Evolutionary conservation across 2,329 filamentous ascomycete species (phyloP).

Genomic region (Aspergillus ochraceus): DNA sequence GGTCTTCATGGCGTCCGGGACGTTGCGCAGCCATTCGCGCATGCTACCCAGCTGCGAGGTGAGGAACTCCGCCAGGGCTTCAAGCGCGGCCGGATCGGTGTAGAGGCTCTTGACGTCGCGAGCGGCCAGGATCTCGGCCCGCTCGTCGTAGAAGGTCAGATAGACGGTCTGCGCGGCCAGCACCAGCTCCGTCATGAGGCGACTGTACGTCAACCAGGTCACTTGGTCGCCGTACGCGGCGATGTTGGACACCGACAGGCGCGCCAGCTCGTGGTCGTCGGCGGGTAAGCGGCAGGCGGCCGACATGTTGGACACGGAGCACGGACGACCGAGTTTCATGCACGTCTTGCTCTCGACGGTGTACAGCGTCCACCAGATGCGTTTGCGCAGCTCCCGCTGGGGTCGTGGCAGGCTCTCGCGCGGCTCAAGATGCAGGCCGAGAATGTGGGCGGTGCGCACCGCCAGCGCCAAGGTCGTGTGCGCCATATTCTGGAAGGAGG

Average conservation of each 20-base stretch:
- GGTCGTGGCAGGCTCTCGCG: slow-evolving; percentile 29
- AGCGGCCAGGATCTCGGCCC: slow-evolving; percentile 22
- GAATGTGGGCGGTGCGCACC: slow-evolving; percentile 47
- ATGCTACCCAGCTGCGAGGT: neutral
- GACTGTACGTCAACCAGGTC: slow-evolving; percentile 42
- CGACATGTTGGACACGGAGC: slow-evolving; percentile 33
- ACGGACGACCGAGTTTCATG: slow-evolving; percentile 51
- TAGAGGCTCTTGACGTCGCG: slow-evolving; percentile 33
- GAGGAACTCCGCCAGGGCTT: neutral
- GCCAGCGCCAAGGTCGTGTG: slow-evolving; percentile 43
- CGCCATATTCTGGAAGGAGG: slow-evolving; percentile 52
- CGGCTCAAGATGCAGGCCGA: slow-evolving; percentile 53
- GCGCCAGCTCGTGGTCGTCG: slow-evolving; percentile 34
- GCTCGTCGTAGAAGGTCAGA: slow-evolving; percentile 35
- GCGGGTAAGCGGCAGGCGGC: slow-evolving; percentile 40
- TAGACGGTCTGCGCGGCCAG: slow-evolving; percentile 34
- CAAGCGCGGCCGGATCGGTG: slow-evolving; percentile 27
- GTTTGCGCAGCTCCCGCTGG: slow-evolving; percentile 48
- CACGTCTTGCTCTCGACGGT: slow-evolving; percentile 49
- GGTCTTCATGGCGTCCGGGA: slow-evolving; percentile 43
- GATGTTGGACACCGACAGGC: slow-evolving; percentile 33
- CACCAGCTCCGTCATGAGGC: slow-evolving; percentile 38
- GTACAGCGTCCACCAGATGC: slow-evolving; percentile 56
- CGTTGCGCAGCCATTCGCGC: slow-evolving; percentile 28
- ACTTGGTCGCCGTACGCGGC: slow-evolving; percentile 31